Base-by-base conservation (phyloP, 2,329 filamentous ascomycete species). In the Botrytis pseudocinerea region DNA sequence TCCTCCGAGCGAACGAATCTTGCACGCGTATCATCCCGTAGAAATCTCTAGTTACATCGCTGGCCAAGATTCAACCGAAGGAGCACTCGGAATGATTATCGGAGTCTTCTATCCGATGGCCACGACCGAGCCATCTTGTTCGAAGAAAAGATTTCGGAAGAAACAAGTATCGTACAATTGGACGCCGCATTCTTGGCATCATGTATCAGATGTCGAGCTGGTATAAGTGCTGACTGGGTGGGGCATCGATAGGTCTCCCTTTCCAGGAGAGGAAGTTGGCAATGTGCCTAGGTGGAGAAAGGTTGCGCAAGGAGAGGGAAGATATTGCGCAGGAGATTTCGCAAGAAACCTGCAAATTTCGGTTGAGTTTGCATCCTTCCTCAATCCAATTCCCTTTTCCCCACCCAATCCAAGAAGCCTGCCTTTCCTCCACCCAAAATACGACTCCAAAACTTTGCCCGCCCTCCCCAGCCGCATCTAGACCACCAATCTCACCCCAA, bases 251-350 rank as follows among this genome's bases (percentile, higher is more conserved):
- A 54, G 35, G 16, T 18, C 46, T 40, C 64, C 16, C 35, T 66
- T 66, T 48, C 46, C 64, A 66, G 35, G 14, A 66, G 32, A 51
- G 46, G 64, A 66, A 66, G 46, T 66, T 66, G 22, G 22, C 44
- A 38, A 46, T 32, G 44, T 40, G n/a, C 14, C 8, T 32, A 35
- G n/a, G 40, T 65, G 60, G 60, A 42, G 44, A 51, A 54, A 35
- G 4, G 2, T 40, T 66, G 25, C 4, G 38, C 35, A 40, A n/a
- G 22, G 35, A 28, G 32, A 54, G 25, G 46, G 28, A n/a, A 38
- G 20, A 8, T n/a, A 51, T 25, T 40, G n/a, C n/a, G 35, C 35
- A 25, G 35, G 35, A 61, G 5, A 38, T 40, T n/a, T 51, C 14
- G 32, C 51, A 14, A 40, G 59, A 40, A 25, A 40, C 22, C 59